Percentiles rank a stretch among this genome's conserved stretches.
Conservation (phyloP, 2,329 filamentous ascomycete genomes). For the Apiospora hydei region DNA sequence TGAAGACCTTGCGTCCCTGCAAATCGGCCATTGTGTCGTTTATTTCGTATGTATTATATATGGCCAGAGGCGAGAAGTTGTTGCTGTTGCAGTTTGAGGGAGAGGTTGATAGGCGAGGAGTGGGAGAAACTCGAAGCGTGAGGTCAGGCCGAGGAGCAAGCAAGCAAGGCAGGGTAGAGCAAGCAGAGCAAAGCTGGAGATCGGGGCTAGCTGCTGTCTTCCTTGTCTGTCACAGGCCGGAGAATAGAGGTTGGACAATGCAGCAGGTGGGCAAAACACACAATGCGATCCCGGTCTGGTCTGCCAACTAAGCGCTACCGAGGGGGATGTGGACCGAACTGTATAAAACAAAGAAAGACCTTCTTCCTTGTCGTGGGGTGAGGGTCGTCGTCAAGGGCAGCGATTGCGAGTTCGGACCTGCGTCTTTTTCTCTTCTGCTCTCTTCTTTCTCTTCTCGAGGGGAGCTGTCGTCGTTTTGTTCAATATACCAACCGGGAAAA, state of each 20-base stretch:
- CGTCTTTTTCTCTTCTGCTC: neutral
- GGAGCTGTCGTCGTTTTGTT: neutral
- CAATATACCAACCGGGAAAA: neutral
- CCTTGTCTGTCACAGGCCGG: constrained; percentile 19
- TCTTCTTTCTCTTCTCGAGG: neutral
- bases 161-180: neutral
- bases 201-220: neutral
- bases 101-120: neutral
- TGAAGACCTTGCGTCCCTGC: constrained; percentile 79
- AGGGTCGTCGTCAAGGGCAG: neutral
- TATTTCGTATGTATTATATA: neutral
- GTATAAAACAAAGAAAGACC: neutral
- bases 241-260: constrained; percentile 10
- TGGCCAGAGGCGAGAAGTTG: neutral
- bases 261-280: constrained; percentile 1
- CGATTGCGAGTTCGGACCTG: neutral
- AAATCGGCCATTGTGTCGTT: constrained; percentile 40
- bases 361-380: neutral
- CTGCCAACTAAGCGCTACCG: constrained; percentile 18
- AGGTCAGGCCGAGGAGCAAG: neutral
- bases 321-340: neutral
- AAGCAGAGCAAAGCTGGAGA: neutral
- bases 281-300: constrained; percentile 19
- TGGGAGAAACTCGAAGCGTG: neutral
- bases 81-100: neutral